phyloP scores from a whole-genome alignment of 1,284 basidiomycete species.

The Ganoderma multipileum region DNA sequence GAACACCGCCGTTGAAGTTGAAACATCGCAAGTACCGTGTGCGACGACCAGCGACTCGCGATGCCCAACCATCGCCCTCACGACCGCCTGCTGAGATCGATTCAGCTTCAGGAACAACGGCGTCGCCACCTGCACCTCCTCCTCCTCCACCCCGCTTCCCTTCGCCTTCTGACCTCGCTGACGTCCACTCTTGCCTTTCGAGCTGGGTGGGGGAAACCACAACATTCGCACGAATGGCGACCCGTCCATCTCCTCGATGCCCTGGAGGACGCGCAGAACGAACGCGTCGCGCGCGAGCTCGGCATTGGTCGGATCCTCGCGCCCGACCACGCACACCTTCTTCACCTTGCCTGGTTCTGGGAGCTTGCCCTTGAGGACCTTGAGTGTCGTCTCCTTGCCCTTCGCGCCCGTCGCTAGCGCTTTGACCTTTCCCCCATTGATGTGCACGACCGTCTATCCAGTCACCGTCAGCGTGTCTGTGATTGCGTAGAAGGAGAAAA shows the following conservation, averaged over 20 bases:
- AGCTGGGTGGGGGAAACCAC: slow-evolving; percentile 5
- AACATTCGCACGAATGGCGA: slow-evolving; percentile 12
- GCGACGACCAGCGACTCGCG: slow-evolving; percentile 18
- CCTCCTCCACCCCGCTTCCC: not conserved
- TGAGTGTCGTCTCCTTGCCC: slow-evolving; percentile 1
- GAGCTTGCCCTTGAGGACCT: not conserved
- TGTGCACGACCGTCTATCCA: slow-evolving; percentile 13
- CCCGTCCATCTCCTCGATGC: not conserved
- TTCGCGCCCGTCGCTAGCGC: not conserved
- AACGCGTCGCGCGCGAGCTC: slow-evolving; percentile 25
- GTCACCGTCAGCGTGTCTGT: no score
- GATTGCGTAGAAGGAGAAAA: no score
- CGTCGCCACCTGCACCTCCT: slow-evolving; percentile 6
- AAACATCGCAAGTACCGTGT: slow-evolving; percentile 19
- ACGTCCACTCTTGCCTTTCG: not conserved
- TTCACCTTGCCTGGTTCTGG: not conserved
- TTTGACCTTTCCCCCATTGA: slow-evolving; percentile 12
- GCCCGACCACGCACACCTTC: slow-evolving; percentile 5
- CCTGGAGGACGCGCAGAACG: slow-evolving; percentile 12
- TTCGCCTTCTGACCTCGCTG: not conserved
- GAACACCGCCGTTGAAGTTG: not conserved
- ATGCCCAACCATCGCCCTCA: slow-evolving; percentile 19
- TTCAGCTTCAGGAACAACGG: slow-evolving; percentile 28
- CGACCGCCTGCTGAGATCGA: slow-evolving; percentile 27
- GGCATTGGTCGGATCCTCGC: slow-evolving; percentile 22